Evolutionary conservation across 202 grass and related monocot genomes (phyloP).

Genomic region (Setaria italica): DNA sequence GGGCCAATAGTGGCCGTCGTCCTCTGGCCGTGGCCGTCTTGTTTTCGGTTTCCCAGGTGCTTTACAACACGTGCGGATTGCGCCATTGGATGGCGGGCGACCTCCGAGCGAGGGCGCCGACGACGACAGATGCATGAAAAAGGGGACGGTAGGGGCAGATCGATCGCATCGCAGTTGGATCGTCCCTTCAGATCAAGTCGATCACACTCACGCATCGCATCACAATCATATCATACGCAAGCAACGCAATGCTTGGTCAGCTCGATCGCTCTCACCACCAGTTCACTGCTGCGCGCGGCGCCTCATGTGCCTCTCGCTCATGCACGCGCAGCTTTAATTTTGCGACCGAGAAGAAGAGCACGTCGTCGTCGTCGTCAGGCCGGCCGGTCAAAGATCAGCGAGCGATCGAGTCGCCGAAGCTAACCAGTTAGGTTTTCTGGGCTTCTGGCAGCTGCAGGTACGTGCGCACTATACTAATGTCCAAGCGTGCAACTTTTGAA

Average conservation of each 20-base stretch:
- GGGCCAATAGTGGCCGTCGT: not conserved
- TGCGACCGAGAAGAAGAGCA: not conserved
- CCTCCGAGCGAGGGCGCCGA: not conserved
- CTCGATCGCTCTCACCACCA: not conserved
- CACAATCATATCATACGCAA: not conserved
- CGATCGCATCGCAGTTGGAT: not conserved
- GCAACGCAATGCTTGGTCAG: not conserved
- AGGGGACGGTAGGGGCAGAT: not conserved
- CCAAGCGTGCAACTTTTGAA: constrained; percentile 45
- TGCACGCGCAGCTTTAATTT: not conserved
- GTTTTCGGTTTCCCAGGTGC: constrained; percentile 29
- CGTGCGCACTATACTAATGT: constrained; percentile 20
- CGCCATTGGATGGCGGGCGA: not conserved
- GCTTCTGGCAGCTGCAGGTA: constrained; percentile 1
- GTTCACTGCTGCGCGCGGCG: not conserved
- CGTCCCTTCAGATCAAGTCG: constrained; percentile 9
- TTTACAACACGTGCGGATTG: constrained; percentile 43
- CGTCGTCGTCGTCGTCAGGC: not conserved
- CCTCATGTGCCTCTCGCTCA: not conserved
- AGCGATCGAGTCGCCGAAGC: not conserved
- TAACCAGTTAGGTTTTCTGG: constrained; percentile 26
- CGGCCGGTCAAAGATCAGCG: not conserved
- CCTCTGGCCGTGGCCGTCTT: not conserved
- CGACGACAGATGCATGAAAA: not conserved
- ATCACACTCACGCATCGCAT: constrained; percentile 12